Conservation (phyloP, 257 asterid genomes). For the Nemophila menziesii region DNA sequence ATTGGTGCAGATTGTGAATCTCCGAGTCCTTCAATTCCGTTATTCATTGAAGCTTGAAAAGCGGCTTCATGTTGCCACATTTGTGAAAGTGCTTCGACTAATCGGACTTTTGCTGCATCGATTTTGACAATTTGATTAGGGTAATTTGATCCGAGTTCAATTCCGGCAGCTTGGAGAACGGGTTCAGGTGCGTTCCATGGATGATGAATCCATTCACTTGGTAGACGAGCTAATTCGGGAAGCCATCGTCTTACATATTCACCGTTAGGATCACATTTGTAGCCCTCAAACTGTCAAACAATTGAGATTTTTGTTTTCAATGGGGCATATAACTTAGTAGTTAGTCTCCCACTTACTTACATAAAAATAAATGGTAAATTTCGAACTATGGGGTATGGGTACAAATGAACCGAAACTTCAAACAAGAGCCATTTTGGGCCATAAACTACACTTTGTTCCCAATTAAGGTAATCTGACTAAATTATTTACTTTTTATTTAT, state of each 20-base stretch:
- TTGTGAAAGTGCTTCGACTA: conserved; percentile 60
- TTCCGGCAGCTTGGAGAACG: conserved; percentile 87
- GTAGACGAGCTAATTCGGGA: conserved; percentile 80
- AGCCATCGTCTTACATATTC: conserved; percentile 96
- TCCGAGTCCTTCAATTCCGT: conserved; percentile 87
- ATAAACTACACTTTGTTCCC: too few relatives aligned
- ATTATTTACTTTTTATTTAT: too few relatives aligned
- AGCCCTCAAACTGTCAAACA: conserved; percentile 62
- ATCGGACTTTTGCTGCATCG: conserved; percentile 53
- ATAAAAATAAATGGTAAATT: too few relatives aligned
- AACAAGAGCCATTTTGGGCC: too few relatives aligned
- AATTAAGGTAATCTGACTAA: too few relatives aligned
- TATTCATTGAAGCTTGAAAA: conserved; percentile 45
- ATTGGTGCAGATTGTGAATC: conserved; percentile 63
- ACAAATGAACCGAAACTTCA: too few relatives aligned
- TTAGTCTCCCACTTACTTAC: too few relatives aligned
- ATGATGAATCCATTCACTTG: conserved; percentile 95
- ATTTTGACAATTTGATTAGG: conserved; percentile 68
- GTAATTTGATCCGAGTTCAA: conserved; percentile 89
- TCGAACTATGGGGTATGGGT: too few relatives aligned
- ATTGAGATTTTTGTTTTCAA: conserved; percentile 2
- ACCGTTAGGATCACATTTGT: conserved; percentile 79
- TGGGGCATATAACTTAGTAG: neutral
- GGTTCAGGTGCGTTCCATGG: conserved; percentile 86
- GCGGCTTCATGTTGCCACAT: conserved; percentile 84